These are phyloP conservation scores for Monosporozyma solicola DNA, from an alignment of 805 yeast species.

Conservation along the genomic window DNA sequence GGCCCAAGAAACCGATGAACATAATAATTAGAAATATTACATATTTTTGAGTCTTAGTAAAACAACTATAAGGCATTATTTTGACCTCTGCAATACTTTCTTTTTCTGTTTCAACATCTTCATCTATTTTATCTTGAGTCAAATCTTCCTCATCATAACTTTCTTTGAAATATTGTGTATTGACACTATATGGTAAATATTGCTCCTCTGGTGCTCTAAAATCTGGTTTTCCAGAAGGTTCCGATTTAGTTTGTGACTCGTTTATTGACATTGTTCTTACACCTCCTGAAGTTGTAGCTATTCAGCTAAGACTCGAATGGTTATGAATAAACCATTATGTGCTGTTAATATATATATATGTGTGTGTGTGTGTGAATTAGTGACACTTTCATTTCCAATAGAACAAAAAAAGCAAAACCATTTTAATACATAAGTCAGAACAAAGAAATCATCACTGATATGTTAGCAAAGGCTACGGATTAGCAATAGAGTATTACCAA, in stretches of 20 bases:
- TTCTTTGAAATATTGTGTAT: not conserved
- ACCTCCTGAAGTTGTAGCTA: too few relatives aligned
- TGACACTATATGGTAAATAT: not conserved
- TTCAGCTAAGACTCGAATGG: too few relatives aligned
- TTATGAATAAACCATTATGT: not conserved
- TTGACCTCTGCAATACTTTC: not conserved
- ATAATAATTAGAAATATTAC: slow-evolving; percentile 36
- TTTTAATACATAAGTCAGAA: not conserved
- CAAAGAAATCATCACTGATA: not conserved
- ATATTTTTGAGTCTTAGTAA: slow-evolving; percentile 26
- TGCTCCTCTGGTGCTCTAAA: not conserved
- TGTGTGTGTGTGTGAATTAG: not conserved
- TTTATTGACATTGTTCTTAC: not conserved
- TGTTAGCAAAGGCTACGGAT: not conserved
- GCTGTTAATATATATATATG: not conserved
- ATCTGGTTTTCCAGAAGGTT: not conserved
- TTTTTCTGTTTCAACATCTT: not conserved
- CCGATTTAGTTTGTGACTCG: not conserved
- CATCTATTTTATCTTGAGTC: not conserved
- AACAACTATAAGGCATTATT: slow-evolving; percentile 28
- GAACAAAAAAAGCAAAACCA: not conserved
- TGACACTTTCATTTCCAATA: not conserved
- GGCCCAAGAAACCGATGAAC: slow-evolving; percentile 46
- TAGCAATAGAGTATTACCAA: not conserved
- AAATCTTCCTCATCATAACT: not conserved